Base-by-base conservation (phyloP, 352 stramenopile species). In the Saprolegnia diclina region DNA sequence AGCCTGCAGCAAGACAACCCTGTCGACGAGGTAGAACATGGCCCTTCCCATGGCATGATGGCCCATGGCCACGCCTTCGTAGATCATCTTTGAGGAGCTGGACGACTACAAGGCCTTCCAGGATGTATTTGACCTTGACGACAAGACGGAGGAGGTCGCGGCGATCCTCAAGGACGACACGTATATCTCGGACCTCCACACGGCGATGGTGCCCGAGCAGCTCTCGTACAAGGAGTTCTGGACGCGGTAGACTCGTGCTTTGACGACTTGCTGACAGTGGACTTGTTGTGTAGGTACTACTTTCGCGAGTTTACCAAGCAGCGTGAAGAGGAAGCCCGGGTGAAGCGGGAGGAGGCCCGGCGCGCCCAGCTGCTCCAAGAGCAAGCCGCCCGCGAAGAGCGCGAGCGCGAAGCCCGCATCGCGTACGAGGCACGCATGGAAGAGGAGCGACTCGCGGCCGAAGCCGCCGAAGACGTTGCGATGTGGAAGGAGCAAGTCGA, bases 191-290 rank as follows among this genome's bases (percentile, higher is more conserved):
- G 72, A 77, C 35, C 71, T 92, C 54, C 82, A 92, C 37, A 82
- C 90, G 59, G 69, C 80, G 56, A 72, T 94, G 59, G 86, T 94
- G 46, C 86, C 86, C 5, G 72, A 89, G 57, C 77, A 91, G 50
- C 64, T 94, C 50, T 87, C 76, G 56, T 87, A 90, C 64, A 83
- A 91, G 63, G 86, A 94, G 73, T 94, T 94, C 61, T 94, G 86
- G 86, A 76, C 79, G 62, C 79, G 85, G 78, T 94, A 76, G n/a
- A n/a, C n/a, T n/a, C 37, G 61, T 5, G 11, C 32, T 63, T 9
- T 63, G 5, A 9, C 29, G 18, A 44, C 56, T 63, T 10, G 5
- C 55, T 10, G 14, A 21, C 40, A 21, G 40, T 48, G 11, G n/a
- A 13, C 56, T 48, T 32, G 10, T 48, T 50, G 57, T 22, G 35